Evolutionary conservation across 2,329 filamentous ascomycete genomes (phyloP).

Genomic region (Zymoseptoria crescenta): DNA sequence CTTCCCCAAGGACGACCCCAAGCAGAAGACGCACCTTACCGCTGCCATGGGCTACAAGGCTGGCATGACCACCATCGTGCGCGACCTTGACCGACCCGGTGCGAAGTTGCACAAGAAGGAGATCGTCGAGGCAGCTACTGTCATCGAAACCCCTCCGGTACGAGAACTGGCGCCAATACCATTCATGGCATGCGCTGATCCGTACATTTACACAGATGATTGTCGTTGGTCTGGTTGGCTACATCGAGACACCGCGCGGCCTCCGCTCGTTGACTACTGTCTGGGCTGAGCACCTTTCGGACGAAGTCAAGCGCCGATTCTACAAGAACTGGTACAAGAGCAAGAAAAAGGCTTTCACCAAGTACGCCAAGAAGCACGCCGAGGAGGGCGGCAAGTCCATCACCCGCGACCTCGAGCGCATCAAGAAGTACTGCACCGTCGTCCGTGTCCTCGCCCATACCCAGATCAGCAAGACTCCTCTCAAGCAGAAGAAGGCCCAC

Average conservation of each 20-base stretch:
- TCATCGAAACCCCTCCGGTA: constrained; percentile 91
- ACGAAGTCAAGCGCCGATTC: constrained; percentile 99
- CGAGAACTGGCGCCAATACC: constrained; percentile 40
- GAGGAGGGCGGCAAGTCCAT: constrained; percentile 84
- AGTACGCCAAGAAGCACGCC: constrained; percentile 99
- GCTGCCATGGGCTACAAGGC: constrained; percentile 98
- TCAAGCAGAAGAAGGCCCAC: constrained; percentile 99
- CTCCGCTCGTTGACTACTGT: constrained; percentile 98
- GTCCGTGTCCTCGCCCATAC: constrained; percentile 99
- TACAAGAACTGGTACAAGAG: constrained; percentile 99
- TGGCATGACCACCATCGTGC: constrained; percentile 99
- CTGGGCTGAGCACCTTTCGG: constrained; percentile 98
- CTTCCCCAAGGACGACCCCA: constrained; percentile 99
- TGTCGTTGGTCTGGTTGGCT: constrained; percentile 98
- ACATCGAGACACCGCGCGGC: constrained; percentile 99
- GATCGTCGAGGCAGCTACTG: constrained; percentile 78
- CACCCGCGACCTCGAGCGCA: constrained; percentile 96
- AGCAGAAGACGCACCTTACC: constrained; percentile 98
- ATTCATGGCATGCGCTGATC: constrained; percentile 56
- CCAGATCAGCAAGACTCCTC: constrained; percentile 96
- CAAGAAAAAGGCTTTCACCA: constrained; percentile 99
- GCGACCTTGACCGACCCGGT: constrained; percentile 96
- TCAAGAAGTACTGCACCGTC: constrained; percentile 99
- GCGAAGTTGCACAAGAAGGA: constrained; percentile 99
- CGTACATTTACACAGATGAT: constrained; percentile 66